Base-by-base conservation (phyloP, 345 rosid genomes). In the Geranium rotundifolium region DNA sequence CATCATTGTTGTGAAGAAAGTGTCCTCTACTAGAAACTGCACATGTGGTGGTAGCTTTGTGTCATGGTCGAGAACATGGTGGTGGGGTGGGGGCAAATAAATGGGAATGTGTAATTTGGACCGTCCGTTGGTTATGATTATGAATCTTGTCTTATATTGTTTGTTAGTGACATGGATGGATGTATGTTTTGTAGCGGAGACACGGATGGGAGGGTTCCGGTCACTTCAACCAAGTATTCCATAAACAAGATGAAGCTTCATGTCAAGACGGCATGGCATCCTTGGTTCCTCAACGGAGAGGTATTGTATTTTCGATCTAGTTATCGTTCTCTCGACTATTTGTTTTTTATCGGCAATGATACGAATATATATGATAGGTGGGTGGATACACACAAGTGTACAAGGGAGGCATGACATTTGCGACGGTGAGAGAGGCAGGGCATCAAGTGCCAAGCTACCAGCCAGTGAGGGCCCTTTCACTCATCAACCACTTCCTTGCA, bases 391-490 rank as follows among this genome's bases (percentile, higher is more conserved):
- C 93, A 1, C 77, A 85, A 65, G 90, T 79, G 46, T 92, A 87
- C 72, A 57, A 80, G 29, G 87, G 88, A 71, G 89, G 73, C 50
- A 37, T 89, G 65, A 92, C 90, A 41, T 83, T 87, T 66, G 85
- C 88, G 0, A 89, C 91, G 2, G 91, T 89, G 14, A 78, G 96
- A 79, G 93, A 81, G 17, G 96, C 98, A 37, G 98, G 98, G 18
- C 98, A 89, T 71, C 81, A 85, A 68, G 95, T 89, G 17, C 96
- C 98, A 9, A 89, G 93, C 63, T 89, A 73, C 75, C 93, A 89
- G 70, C 98, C 98, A 1, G 59, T 70, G 52, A 76, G 95, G 52
- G 85, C 96, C 17, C 95, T 92, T 67, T 75, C 95, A 5, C 71
- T 92, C 23, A 63, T 89, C 73, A 71, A 57, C 49, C 96, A 87